These are phyloP conservation scores for Chrysoporthe cubensis DNA, from an alignment of 2,329 filamentous ascomycete species.

Conservation along the genomic window DNA sequence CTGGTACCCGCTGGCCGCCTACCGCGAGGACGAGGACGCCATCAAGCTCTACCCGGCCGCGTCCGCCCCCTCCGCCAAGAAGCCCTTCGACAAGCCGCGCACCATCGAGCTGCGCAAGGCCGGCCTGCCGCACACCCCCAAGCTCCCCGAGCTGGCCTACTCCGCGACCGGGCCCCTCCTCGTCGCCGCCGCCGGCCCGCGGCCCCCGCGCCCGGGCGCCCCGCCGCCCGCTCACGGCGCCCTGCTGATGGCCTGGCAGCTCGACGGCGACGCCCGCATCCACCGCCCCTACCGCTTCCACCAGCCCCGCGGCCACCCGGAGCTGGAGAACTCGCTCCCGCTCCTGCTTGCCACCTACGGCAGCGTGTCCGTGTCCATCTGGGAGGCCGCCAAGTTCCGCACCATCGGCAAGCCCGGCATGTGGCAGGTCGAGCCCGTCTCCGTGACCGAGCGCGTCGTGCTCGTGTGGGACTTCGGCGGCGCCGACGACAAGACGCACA, in stretches of 20 bases:
- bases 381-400: constrained; percentile 45
- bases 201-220: constrained; percentile 42
- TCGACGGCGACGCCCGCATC: constrained; percentile 31
- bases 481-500: constrained; percentile 41
- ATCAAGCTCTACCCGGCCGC: constrained; percentile 42
- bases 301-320: constrained; percentile 38
- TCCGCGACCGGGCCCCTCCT: constrained; percentile 45
- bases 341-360: constrained; percentile 43
- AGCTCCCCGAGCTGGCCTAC: constrained; percentile 46
- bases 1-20: constrained; percentile 42
- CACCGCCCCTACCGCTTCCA: constrained; percentile 41
- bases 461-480: constrained; percentile 45
- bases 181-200: constrained; percentile 43
- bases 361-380: constrained; percentile 44
- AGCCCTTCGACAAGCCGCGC: constrained; percentile 42
- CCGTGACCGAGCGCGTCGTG: constrained; percentile 41
- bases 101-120: constrained; percentile 42
- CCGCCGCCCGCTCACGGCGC: constrained; percentile 45
- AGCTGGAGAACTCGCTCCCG: constrained; percentile 46
- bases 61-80: constrained; percentile 36
- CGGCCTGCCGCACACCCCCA: constrained; percentile 42
- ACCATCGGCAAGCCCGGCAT: constrained; percentile 38
- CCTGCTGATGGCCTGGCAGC: constrained; percentile 46
- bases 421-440: constrained; percentile 41
- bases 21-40: constrained; percentile 37